Evolutionary conservation across 345 rosid genomes (phyloP).

Genomic region (Noccaea caerulescens): DNA sequence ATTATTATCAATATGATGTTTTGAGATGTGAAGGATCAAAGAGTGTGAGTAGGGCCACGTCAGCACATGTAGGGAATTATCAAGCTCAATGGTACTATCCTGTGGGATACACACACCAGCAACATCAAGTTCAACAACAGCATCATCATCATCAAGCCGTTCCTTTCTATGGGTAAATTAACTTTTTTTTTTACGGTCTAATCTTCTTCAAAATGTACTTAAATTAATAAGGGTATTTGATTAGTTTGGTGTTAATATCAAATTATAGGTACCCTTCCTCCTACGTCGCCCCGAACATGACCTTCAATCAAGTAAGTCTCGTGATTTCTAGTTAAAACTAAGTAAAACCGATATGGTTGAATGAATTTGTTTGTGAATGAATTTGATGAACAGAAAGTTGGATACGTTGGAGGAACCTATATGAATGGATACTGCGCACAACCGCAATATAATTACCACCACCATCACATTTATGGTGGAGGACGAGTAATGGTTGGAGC

Average conservation of each 20-base stretch:
- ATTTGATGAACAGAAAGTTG: constrained; percentile 57
- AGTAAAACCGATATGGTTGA: neutral
- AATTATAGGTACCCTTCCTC: constrained; percentile 68
- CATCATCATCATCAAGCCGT: constrained; percentile 64
- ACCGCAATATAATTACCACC: constrained; percentile 39
- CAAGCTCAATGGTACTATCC: constrained; percentile 91
- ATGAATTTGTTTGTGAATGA: neutral
- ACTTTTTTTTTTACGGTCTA: neutral
- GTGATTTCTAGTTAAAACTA: neutral
- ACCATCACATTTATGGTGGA: constrained; percentile 38
- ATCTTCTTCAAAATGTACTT: constrained; percentile 9
- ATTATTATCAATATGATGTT: constrained; percentile 11
- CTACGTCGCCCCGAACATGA: constrained; percentile 64
- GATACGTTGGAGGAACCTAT: constrained; percentile 74
- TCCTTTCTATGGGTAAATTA: constrained; percentile 74
- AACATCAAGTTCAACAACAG: constrained; percentile 38
- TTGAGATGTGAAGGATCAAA: constrained; percentile 56
- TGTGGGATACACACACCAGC: constrained; percentile 61
- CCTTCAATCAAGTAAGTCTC: constrained; percentile 70
- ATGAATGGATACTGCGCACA: constrained; percentile 66
- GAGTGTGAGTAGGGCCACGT: constrained; percentile 56
- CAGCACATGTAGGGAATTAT: constrained; percentile 57
- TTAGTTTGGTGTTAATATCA: neutral
- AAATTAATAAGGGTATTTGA: constrained; percentile 18
- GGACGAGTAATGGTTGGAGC: constrained; percentile 73